These are phyloP conservation scores for Pichia thaimueangensis DNA, from an alignment of 805 yeast genomes.

Conservation along the genomic window DNA sequence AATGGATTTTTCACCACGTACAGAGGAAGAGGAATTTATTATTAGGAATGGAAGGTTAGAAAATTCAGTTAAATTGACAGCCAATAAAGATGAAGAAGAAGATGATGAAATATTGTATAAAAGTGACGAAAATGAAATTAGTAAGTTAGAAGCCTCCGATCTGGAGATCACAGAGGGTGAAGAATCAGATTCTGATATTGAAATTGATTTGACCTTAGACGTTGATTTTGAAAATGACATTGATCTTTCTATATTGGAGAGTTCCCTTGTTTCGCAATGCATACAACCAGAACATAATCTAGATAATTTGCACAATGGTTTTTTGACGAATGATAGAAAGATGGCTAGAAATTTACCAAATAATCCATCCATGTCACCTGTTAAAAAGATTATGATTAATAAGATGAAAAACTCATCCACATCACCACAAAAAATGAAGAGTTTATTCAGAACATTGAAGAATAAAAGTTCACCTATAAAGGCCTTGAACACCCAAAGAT, in stretches of 20 bases:
- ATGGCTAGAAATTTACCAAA: neutral
- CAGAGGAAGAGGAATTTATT: neutral
- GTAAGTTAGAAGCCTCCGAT: slow-evolving; percentile 19
- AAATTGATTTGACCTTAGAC: neutral
- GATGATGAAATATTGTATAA: slow-evolving; percentile 5
- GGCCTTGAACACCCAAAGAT: slow-evolving; percentile 9
- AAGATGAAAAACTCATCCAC: neutral
- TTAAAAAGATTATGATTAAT: neutral
- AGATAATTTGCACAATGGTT: neutral
- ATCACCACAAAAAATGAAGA: slow-evolving; percentile 3
- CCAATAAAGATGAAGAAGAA: neutral
- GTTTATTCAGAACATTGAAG: slow-evolving; percentile 3
- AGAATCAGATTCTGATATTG: slow-evolving; percentile 2
- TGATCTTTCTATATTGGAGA: neutral
- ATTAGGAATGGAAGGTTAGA: neutral
- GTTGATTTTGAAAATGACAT: slow-evolving; percentile 1
- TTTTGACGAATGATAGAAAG: neutral
- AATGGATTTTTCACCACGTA: neutral
- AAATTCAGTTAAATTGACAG: too few species aligned
- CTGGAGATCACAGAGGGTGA: neutral
- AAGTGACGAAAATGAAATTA: slow-evolving; percentile 13
- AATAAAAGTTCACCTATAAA: slow-evolving; percentile 5
- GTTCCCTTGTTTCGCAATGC: slow-evolving; percentile 2
- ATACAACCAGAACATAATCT: neutral
- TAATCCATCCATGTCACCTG: slow-evolving; percentile 1